Conservation (phyloP, 129 eudicot genomes). For the Escallonia rubra region DNA sequence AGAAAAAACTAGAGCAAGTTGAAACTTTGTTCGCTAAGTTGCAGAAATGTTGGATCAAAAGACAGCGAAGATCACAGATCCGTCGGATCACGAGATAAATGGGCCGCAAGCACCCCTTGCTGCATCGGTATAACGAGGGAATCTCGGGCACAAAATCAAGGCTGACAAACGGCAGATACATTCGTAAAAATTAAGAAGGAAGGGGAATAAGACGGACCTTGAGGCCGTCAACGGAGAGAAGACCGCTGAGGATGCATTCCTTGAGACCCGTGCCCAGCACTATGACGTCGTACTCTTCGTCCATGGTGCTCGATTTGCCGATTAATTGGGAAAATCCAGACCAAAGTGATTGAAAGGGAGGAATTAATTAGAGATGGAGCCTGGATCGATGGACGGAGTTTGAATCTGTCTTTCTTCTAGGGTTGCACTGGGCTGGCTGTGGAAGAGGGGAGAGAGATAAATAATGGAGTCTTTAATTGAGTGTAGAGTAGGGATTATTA, state of each 20-base stretch:
- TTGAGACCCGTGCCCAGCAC: constrained; percentile 3
- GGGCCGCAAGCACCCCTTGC: neutral
- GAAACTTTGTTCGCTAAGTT: too few species aligned
- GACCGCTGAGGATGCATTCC: constrained; percentile 1
- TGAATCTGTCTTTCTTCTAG: too few species aligned
- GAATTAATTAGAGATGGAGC: too few species aligned
- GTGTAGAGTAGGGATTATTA: too few species aligned
- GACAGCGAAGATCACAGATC: neutral
- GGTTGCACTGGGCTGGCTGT: too few species aligned
- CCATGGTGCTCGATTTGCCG: neutral
- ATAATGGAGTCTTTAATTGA: too few species aligned
- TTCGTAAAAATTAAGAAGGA: neutral
- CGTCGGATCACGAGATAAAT: neutral
- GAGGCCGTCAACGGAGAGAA: constrained; percentile 5
- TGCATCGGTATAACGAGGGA: neutral
- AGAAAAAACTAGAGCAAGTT: too few species aligned
- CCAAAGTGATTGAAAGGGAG: too few species aligned
- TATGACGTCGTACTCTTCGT: neutral
- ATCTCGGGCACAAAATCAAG: neutral
- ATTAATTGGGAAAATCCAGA: too few species aligned
- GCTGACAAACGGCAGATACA: neutral
- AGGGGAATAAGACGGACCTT: neutral
- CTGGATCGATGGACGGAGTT: too few species aligned
- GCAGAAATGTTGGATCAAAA: too few species aligned
- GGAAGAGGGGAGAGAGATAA: too few species aligned